Conservation (phyloP, 202 grass and related monocot genomes). For the Carex arenaria region DNA sequence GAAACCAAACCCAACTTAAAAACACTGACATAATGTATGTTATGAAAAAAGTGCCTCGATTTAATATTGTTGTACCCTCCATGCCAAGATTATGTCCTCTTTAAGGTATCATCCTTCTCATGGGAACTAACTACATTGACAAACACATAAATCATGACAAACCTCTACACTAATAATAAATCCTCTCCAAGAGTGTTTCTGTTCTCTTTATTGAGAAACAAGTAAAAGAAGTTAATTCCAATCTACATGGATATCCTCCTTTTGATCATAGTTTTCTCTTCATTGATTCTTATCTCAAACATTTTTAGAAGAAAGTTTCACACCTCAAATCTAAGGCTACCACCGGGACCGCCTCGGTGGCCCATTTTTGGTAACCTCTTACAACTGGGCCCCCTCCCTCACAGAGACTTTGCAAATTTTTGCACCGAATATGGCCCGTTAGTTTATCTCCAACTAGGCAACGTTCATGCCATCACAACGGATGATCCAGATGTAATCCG, state of each 20-base stretch:
- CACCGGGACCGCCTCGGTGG: slow-evolving; percentile 72
- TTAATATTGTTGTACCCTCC: slow-evolving; percentile 8
- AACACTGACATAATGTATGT: background rate
- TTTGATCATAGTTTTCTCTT: slow-evolving; percentile 43
- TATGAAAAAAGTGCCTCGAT: background rate
- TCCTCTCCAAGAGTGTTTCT: slow-evolving; percentile 31
- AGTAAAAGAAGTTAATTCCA: background rate
- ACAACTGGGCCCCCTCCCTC: slow-evolving; percentile 68
- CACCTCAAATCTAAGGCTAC: slow-evolving; percentile 40
- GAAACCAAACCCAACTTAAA: background rate
- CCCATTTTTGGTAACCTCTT: slow-evolving; percentile 80
- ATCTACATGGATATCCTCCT: slow-evolving; percentile 34
- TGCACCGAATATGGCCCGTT: slow-evolving; percentile 66
- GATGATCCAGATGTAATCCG: slow-evolving; percentile 86
- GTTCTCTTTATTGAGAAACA: slow-evolving; percentile 5
- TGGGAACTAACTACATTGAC: slow-evolving; percentile 44
- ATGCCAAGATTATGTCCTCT: slow-evolving; percentile 71
- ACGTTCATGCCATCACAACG: slow-evolving; percentile 76
- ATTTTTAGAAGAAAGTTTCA: slow-evolving; percentile 41
- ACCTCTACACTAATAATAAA: slow-evolving; percentile 48
- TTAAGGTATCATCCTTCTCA: slow-evolving; percentile 39
- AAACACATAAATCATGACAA: slow-evolving; percentile 73
- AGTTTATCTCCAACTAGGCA: slow-evolving; percentile 82
- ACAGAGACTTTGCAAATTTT: slow-evolving; percentile 76
- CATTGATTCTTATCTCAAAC: slow-evolving; percentile 41